Percentiles rank a stretch among this genome's conserved stretches.
These are phyloP conservation scores for Prunus yedoensis DNA, from an alignment of 331 rosid genomes.

Conservation along the genomic window DNA sequence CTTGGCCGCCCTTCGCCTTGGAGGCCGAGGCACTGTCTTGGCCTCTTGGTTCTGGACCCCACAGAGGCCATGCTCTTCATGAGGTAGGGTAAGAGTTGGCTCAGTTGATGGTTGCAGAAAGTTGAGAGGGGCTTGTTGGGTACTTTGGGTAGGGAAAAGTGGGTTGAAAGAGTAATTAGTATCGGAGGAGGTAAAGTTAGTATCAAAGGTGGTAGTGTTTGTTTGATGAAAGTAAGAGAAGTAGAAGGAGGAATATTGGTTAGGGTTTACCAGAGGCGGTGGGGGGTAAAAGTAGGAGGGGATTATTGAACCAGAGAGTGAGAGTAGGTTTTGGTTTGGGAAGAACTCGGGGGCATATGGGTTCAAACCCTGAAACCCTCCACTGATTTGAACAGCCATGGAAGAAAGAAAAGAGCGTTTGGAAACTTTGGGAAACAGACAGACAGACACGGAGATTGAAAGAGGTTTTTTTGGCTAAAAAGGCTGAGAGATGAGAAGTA, in stretches of 20 bases:
- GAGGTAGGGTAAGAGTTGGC: too few species aligned
- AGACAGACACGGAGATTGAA: background rate
- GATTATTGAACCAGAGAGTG: too few species aligned
- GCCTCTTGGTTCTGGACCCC: background rate
- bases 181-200: too few species aligned
- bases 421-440: background rate
- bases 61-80: background rate
- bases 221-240: background rate
- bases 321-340: too few species aligned
- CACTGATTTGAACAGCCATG: background rate
- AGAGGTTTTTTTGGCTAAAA: background rate
- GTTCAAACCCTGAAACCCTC: constrained; percentile 8
- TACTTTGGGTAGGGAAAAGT: too few species aligned
- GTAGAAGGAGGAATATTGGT: background rate
- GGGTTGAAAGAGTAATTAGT: too few species aligned
- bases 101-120: too few species aligned
- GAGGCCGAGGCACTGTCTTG: background rate
- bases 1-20: background rate
- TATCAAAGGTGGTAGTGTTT: too few species aligned
- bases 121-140: too few species aligned
- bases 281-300: background rate
- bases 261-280: background rate
- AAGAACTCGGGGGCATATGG: constrained; percentile 25
- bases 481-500: background rate
- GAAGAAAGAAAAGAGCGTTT: background rate